phyloP scores from a whole-genome alignment of 768 basidiomycete species.

The Auriscalpium orientale region DNA sequence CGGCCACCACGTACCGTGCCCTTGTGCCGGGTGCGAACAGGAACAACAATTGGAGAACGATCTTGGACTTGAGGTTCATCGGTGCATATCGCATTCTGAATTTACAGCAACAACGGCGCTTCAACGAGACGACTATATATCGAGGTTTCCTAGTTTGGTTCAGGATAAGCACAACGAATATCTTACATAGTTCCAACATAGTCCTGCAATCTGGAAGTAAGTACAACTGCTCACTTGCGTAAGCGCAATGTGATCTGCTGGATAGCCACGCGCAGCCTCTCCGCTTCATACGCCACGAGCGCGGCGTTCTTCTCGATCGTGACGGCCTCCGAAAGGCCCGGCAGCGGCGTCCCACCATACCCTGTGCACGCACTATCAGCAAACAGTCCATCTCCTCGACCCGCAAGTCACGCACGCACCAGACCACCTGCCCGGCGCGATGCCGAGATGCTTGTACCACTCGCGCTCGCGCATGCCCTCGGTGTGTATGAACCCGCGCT shows the following conservation, averaged over 20 bases:
- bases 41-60: no score
- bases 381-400: neutral
- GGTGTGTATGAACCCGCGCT: slow-evolving; percentile 73
- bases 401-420: slow-evolving; percentile 33
- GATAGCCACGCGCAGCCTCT: slow-evolving; percentile 46
- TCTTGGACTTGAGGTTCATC: no score
- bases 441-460: slow-evolving; percentile 82
- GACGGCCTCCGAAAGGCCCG: slow-evolving; percentile 72
- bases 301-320: slow-evolving; percentile 58
- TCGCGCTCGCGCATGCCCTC: slow-evolving; percentile 72
- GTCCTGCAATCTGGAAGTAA: no score
- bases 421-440: slow-evolving; percentile 82
- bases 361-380: slow-evolving; percentile 30
- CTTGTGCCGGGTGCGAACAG: no score
- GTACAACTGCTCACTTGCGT: no score
- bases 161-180: no score
- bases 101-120: no score
- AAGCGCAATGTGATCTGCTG: slow-evolving; percentile 28
- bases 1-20: no score
- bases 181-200: no score
- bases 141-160: no score
- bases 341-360: slow-evolving; percentile 81
- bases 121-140: no score
- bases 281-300: slow-evolving; percentile 52
- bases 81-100: no score